These are phyloP conservation scores for Escallonia herrerae DNA, from an alignment of 129 eudicot species.

Conservation along the genomic window DNA sequence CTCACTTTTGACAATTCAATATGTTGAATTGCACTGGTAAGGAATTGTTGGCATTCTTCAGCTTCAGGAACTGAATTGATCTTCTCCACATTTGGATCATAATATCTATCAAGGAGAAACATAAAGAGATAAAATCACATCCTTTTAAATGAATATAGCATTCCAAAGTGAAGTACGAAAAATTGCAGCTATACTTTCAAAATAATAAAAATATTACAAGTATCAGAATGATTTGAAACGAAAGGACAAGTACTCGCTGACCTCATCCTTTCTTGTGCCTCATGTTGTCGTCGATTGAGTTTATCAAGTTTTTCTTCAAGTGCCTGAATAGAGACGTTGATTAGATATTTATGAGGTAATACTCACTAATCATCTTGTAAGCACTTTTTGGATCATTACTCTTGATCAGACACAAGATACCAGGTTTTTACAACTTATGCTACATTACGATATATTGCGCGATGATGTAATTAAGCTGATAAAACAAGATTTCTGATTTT, in stretches of 20 bases:
- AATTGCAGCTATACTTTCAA: no score
- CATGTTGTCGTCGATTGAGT: conserved; percentile 19
- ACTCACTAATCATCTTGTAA: no score
- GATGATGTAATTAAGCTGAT: no score
- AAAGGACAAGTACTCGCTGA: neutral
- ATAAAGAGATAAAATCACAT: neutral
- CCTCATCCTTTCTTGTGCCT: conserved; percentile 33
- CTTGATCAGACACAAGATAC: no score
- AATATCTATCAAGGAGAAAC: conserved; percentile 12
- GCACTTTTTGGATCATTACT: no score
- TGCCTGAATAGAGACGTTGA: conserved; percentile 5
- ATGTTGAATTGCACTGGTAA: conserved; percentile 23
- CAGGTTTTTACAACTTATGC: neutral
- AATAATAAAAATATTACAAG: no score
- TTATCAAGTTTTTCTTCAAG: conserved; percentile 27
- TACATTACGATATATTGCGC: neutral
- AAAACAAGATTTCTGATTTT: neutral
- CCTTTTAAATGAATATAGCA: no score
- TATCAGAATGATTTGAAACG: neutral
- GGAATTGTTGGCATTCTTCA: conserved; percentile 16
- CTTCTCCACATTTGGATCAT: conserved; percentile 23
- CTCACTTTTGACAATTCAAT: conserved; percentile 21
- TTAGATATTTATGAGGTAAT: no score
- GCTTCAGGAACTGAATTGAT: conserved; percentile 28
- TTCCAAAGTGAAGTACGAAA: no score